A percentile compares a stretch with the other conserved stretches of the same genome.
Evolutionary conservation across 2,329 filamentous ascomycete genomes (phyloP).

Genomic region (Coniochaeta prunicola): DNA sequence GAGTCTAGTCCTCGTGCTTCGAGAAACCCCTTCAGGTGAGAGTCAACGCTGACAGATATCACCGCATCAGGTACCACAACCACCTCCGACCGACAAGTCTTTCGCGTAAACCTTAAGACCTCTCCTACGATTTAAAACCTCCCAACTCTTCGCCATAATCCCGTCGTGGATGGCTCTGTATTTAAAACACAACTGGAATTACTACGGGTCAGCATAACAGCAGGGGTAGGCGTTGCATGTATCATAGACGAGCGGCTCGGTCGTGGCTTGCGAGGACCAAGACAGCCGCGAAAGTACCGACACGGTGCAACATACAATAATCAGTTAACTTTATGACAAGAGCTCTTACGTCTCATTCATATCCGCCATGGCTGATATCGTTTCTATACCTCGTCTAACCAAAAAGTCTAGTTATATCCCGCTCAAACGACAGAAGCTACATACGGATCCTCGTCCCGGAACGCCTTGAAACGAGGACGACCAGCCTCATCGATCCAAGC

Average conservation of each 20-base stretch:
- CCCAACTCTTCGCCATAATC: constrained; percentile 4
- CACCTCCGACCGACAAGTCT: constrained; percentile 4
- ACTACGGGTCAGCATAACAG: constrained; percentile 2
- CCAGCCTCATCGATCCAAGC: constrained; percentile 65
- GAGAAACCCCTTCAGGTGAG: neutral
- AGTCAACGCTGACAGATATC: neutral
- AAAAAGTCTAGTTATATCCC: too few species aligned
- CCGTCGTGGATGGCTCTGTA: neutral
- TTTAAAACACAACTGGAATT: constrained; percentile 2
- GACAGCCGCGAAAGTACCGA: neutral
- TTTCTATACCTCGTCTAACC: neutral
- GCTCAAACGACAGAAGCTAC: too few species aligned
- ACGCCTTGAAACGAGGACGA: constrained; percentile 49
- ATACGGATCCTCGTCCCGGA: constrained; percentile 23
- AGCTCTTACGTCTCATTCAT: neutral
- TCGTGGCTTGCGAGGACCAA: neutral
- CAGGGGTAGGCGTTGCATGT: constrained; percentile 3
- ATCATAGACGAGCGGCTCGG: neutral
- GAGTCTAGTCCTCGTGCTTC: constrained; percentile 16
- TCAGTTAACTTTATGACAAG: neutral
- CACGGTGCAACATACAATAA: neutral
- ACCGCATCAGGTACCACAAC: constrained; percentile 1
- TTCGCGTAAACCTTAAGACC: constrained; percentile 1
- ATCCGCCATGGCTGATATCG: neutral
- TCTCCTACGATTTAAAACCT: neutral